These are phyloP conservation scores for Neurospora africana DNA, from an alignment of 495 filamentous ascomycete species.

Conservation along the genomic window DNA sequence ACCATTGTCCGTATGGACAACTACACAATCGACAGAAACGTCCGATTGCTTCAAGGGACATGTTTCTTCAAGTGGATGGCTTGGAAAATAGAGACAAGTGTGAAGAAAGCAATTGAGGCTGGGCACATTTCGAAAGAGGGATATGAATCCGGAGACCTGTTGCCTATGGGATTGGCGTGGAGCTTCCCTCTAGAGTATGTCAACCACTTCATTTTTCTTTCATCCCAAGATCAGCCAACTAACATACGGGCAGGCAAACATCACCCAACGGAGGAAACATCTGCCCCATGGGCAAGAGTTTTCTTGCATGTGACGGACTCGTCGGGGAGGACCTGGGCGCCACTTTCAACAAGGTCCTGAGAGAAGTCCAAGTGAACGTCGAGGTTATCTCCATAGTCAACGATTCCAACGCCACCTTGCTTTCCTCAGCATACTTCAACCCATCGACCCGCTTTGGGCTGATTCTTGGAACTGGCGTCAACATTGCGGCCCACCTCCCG, in stretches of 20 bases:
- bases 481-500: slow-evolving; percentile 44
- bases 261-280: slow-evolving; percentile 63
- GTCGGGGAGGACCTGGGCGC: slow-evolving; percentile 41
- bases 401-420: slow-evolving; percentile 69
- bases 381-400: slow-evolving; percentile 74
- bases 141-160: slow-evolving; percentile 9
- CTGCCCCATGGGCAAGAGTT: slow-evolving; percentile 80
- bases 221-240: slow-evolving; percentile 5
- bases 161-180: slow-evolving; percentile 66
- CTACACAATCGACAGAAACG: slow-evolving; percentile 39
- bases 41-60: slow-evolving; percentile 36
- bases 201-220: not conserved
- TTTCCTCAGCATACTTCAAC: slow-evolving; percentile 64
- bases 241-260: slow-evolving; percentile 50
- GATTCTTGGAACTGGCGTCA: slow-evolving; percentile 47
- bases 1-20: slow-evolving; percentile 35
- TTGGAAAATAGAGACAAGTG: slow-evolving; percentile 52
- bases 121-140: slow-evolving; percentile 12
- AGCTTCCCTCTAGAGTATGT: slow-evolving; percentile 80
- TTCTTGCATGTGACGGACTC: slow-evolving; percentile 43
- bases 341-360: slow-evolving; percentile 40
- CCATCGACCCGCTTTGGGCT: slow-evolving; percentile 50
- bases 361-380: slow-evolving; percentile 36
- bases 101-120: slow-evolving; percentile 25
- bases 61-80: slow-evolving; percentile 77